Conservation (phyloP, 441 rosid genomes). For the Populus hybrid region DNA sequence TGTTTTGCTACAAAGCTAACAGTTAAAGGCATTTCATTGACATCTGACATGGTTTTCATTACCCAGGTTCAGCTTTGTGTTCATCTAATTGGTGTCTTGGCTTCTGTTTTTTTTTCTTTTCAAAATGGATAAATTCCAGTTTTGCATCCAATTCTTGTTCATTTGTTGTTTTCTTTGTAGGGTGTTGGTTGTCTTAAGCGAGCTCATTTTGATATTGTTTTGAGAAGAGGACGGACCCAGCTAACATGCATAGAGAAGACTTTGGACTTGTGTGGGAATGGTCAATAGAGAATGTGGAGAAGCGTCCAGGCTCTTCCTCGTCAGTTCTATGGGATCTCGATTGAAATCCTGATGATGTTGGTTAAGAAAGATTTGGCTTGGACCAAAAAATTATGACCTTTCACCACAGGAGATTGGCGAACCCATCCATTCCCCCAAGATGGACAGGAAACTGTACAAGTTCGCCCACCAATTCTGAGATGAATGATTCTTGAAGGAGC, state of each 20-base stretch:
- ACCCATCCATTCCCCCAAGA: conserved; percentile 69
- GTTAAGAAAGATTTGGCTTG: conserved; percentile 94
- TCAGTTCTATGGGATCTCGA: conserved; percentile 75
- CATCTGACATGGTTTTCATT: conserved; percentile 91
- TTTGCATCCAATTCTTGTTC: conserved; percentile 2
- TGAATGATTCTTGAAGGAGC: too few species aligned
- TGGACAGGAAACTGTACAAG: conserved; percentile 84
- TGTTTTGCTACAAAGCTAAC: conserved; percentile 86
- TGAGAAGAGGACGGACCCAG: conserved; percentile 93
- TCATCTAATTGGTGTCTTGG: conserved; percentile 8
- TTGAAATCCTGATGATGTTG: conserved; percentile 74
- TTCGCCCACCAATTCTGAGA: conserved; percentile 57
- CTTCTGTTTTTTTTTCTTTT: conserved; percentile 7
- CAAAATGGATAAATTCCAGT: conserved; percentile 3
- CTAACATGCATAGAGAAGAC: conserved; percentile 67
- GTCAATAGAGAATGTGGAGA: conserved; percentile 92
- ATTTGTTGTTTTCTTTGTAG: conserved; percentile 27
- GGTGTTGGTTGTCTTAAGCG: conserved; percentile 92
- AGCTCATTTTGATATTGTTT: conserved; percentile 82
- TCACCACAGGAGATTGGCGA: conserved; percentile 90
- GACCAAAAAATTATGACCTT: conserved; percentile 86
- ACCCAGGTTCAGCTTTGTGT: conserved; percentile 58
- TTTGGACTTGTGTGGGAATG: conserved; percentile 79
- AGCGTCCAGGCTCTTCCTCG: conserved; percentile 82
- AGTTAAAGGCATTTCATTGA: conserved; percentile 92